Evolutionary conservation across 345 rosid genomes (phyloP).

Genomic region (Corchorus capsularis): DNA sequence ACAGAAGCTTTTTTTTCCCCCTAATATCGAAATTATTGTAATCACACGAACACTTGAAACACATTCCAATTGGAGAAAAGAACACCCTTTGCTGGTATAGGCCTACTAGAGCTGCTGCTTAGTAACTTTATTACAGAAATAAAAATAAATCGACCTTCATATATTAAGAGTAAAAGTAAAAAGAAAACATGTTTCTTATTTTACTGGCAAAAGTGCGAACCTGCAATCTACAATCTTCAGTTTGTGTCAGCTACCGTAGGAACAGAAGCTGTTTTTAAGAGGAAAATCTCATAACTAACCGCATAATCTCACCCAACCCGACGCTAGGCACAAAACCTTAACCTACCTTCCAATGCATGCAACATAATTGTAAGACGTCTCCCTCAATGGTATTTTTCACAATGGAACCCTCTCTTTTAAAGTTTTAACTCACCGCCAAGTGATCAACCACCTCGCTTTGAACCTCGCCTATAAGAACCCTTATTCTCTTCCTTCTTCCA

Average conservation of each 20-base stretch:
- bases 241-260: background rate
- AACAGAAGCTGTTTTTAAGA: background rate
- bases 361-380: too few species aligned
- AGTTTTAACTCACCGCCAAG: conserved; percentile 42
- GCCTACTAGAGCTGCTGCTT: too few species aligned
- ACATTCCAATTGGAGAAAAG: too few species aligned
- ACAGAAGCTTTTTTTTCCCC: too few species aligned
- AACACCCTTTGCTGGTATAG: too few species aligned
- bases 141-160: too few species aligned
- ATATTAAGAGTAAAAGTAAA: background rate
- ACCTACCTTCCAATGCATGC: background rate
- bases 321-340: background rate
- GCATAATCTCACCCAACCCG: background rate
- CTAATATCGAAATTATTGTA: too few species aligned
- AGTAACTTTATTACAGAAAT: background rate
- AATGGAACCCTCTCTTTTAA: background rate
- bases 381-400: background rate
- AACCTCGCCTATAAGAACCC: conserved; percentile 26
- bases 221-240: background rate
- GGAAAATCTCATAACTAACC: conserved; percentile 4
- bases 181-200: background rate
- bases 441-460: conserved; percentile 29
- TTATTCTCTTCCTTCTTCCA: conserved; percentile 13
- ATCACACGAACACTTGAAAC: too few species aligned
- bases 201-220: background rate